Evolutionary conservation across 768 basidiomycete genomes (phyloP).

Genomic region (Xerocomus spinulosus): DNA sequence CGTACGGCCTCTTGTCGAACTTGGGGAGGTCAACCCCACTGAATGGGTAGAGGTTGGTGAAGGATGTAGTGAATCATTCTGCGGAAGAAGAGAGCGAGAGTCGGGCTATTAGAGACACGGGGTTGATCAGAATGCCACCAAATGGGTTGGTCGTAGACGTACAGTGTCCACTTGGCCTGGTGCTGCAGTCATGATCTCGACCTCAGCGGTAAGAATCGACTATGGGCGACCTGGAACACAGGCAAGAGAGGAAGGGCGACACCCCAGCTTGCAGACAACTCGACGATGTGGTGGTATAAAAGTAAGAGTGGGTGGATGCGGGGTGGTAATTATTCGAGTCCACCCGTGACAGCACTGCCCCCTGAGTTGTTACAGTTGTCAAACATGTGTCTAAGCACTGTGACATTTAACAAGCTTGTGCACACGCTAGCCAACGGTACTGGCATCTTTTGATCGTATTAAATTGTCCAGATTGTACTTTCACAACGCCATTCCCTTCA

Average conservation of each 20-base stretch:
- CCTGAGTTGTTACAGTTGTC: background rate
- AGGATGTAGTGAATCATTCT: slow-evolving; percentile 4
- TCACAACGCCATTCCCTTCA: too few species aligned
- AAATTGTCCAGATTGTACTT: too few species aligned
- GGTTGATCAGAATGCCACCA: slow-evolving; percentile 11
- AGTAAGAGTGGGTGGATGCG: slow-evolving; percentile 4
- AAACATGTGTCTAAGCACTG: background rate
- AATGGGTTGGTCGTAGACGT: slow-evolving; percentile 1
- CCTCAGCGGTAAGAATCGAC: background rate
- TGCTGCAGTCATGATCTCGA: slow-evolving; percentile 16
- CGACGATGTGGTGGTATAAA: background rate
- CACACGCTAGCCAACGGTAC: background rate
- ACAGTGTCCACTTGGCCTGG: slow-evolving; percentile 17
- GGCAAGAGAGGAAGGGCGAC: slow-evolving; percentile 6
- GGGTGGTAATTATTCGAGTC: slow-evolving; percentile 8
- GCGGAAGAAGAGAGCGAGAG: slow-evolving; percentile 6
- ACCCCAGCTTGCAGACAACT: slow-evolving; percentile 3
- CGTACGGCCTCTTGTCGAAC: slow-evolving; percentile 38
- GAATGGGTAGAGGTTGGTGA: slow-evolving; percentile 7
- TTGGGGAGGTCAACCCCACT: slow-evolving; percentile 27
- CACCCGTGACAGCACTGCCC: slow-evolving; percentile 4
- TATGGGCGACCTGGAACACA: background rate
- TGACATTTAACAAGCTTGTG: background rate
- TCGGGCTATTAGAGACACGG: slow-evolving; percentile 9
- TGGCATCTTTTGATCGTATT: too few species aligned